These are phyloP conservation scores for Coemansia umbellata DNA, from an alignment of 192 early-diverging fungal species.

Conservation along the genomic window DNA sequence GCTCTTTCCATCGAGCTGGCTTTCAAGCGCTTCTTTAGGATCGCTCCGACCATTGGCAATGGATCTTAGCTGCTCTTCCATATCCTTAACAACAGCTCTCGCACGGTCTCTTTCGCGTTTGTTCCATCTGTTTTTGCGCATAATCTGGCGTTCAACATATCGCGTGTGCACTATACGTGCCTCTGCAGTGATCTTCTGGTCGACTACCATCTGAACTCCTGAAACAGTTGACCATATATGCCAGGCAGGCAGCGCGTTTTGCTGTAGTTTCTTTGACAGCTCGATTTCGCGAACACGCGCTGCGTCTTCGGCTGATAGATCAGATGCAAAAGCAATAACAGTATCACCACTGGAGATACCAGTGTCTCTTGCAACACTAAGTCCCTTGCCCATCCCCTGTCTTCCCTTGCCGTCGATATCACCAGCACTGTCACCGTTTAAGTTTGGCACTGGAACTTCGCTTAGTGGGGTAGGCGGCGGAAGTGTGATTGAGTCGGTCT, in stretches of 20 bases:
- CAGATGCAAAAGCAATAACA: slow-evolving; percentile 67
- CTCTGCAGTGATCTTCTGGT: slow-evolving; percentile 34
- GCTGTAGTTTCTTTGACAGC: slow-evolving; percentile 63
- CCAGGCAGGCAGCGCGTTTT: slow-evolving; percentile 77
- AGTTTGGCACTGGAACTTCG: slow-evolving; percentile 45
- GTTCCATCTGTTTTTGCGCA: slow-evolving; percentile 31
- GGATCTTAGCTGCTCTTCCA: slow-evolving; percentile 16
- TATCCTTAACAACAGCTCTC: slow-evolving; percentile 8
- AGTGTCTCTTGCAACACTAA: slow-evolving; percentile 65
- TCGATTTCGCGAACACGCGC: slow-evolving; percentile 61
- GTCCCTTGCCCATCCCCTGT: slow-evolving; percentile 52
- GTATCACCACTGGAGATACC: slow-evolving; percentile 61
- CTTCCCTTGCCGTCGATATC: slow-evolving; percentile 38
- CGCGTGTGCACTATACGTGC: slow-evolving; percentile 22
- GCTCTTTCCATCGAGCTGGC: slow-evolving; percentile 30
- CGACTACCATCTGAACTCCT: slow-evolving; percentile 48
- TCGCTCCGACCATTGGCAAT: slow-evolving; percentile 3
- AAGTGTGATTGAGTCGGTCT: slow-evolving; percentile 65
- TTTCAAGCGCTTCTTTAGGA: slow-evolving; percentile 14
- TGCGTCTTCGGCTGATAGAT: slow-evolving; percentile 59
- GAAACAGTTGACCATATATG: slow-evolving; percentile 74
- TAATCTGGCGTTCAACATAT: slow-evolving; percentile 22
- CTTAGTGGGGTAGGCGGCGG: slow-evolving; percentile 54
- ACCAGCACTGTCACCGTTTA: slow-evolving; percentile 26
- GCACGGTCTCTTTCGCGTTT: slow-evolving; percentile 27